Percentiles rank a stretch among this genome's conserved stretches.
phyloP scores from a whole-genome alignment of 352 stramenopile genomes.

The Phytophthora ramorum region DNA sequence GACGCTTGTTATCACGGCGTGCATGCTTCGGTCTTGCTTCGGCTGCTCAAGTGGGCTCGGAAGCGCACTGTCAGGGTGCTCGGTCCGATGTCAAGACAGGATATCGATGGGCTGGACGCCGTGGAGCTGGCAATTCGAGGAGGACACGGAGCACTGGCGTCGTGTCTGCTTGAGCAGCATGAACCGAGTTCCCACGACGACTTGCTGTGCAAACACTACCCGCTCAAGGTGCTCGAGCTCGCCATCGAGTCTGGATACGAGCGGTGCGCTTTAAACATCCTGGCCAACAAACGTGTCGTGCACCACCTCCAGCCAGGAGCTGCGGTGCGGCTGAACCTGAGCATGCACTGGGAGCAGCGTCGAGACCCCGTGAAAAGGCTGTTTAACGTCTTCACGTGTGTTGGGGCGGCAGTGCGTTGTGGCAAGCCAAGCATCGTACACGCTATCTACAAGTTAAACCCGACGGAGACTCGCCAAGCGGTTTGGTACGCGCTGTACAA shows the following conservation, averaged over 20 bases:
- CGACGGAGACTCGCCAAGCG: constrained; percentile 13
- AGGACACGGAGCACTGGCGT: constrained; percentile 23
- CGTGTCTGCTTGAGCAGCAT: constrained; percentile 12
- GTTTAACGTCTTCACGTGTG: constrained; percentile 23
- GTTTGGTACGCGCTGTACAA: constrained; percentile 18
- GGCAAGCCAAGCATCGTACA: constrained; percentile 5
- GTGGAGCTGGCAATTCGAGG: constrained; percentile 17
- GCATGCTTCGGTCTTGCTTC: constrained; percentile 12
- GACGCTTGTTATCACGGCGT: constrained; percentile 19
- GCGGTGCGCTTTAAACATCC: neutral
- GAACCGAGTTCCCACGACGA: constrained; percentile 1
- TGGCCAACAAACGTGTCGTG: constrained; percentile 14
- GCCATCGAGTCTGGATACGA: constrained; percentile 22
- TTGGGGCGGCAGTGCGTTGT: constrained; percentile 13
- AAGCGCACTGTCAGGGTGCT: neutral
- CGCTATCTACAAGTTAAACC: constrained; percentile 19
- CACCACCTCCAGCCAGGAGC: constrained; percentile 8
- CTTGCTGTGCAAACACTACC: constrained; percentile 21
- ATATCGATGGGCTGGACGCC: constrained; percentile 11
- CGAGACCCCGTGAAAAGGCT: constrained; percentile 7
- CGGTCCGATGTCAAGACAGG: constrained; percentile 12
- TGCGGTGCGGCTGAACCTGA: constrained; percentile 10
- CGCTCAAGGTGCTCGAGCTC: constrained; percentile 21
- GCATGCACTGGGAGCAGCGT: constrained; percentile 15
- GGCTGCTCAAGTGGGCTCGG: constrained; percentile 24